Conservation (phyloP, 345 rosid genomes). For the Rhizophora mangle region DNA sequence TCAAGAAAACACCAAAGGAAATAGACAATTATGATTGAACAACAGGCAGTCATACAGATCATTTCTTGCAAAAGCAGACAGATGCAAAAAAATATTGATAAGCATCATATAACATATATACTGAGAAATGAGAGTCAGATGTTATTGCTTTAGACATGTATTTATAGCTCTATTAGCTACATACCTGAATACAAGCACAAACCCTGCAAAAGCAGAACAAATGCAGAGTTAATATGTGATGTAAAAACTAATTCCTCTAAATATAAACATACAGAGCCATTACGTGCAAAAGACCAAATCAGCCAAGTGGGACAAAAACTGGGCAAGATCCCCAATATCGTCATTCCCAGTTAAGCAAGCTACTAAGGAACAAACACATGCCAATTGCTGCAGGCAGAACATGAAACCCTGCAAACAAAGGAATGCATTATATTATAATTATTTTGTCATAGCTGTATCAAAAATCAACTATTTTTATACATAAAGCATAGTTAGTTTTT, state of each 20-base stretch:
- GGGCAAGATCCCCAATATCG: conserved; percentile 58
- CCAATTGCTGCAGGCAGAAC: conserved; percentile 58
- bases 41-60: not conserved
- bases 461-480: not conserved
- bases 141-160: not conserved
- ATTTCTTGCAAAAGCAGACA: too few relatives aligned
- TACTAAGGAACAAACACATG: conserved; percentile 61
- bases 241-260: not conserved
- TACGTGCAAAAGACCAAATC: conserved; percentile 69
- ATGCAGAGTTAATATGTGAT: not conserved
- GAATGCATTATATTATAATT: not conserved
- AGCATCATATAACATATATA: too few relatives aligned
- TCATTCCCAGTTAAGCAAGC: conserved; percentile 57
- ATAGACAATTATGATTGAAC: not conserved
- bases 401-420: conserved; percentile 54
- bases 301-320: conserved; percentile 41
- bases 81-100: too few relatives aligned
- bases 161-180: not conserved
- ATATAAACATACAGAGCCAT: conserved; percentile 17
- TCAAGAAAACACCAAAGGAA: not conserved
- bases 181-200: conserved; percentile 83
- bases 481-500: not conserved
- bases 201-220: conserved; percentile 46
- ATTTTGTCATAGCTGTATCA: not conserved
- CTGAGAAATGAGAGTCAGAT: not conserved